phyloP scores from a whole-genome alignment of 805 yeast species.

The Metschnikowia anglica region DNA sequence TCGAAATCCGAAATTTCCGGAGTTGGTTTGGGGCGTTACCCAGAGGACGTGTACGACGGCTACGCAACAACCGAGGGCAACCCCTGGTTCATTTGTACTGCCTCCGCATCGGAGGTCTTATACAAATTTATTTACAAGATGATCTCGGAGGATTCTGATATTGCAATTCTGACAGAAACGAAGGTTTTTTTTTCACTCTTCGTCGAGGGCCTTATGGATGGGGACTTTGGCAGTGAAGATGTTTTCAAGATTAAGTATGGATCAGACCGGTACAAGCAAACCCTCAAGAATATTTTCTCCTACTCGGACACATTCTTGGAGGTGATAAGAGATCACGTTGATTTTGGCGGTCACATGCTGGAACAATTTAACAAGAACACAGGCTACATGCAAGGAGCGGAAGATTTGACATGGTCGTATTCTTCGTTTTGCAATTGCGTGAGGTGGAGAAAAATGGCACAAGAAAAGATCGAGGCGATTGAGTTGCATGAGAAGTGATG shows the following conservation, averaged over 20 bases:
- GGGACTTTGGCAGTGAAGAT: slow-evolving; percentile 12
- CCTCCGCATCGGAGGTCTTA: slow-evolving; percentile 63
- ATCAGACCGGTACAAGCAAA: slow-evolving; percentile 44
- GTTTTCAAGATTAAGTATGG: slow-evolving; percentile 32
- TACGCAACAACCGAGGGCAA: slow-evolving; percentile 71
- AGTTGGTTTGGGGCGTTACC: slow-evolving; percentile 85
- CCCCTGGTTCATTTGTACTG: slow-evolving; percentile 88
- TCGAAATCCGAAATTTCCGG: slow-evolving; percentile 40
- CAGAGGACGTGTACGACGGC: slow-evolving; percentile 89
- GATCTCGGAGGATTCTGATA: slow-evolving; percentile 39
- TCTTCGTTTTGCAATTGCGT: slow-evolving; percentile 70
- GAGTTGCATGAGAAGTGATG: neutral
- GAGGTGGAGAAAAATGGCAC: slow-evolving; percentile 56
- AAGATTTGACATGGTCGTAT: slow-evolving; percentile 87
- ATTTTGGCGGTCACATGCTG: slow-evolving; percentile 67
- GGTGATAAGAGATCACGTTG: slow-evolving; percentile 58
- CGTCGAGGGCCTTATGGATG: slow-evolving; percentile 21
- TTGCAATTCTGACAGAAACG: slow-evolving; percentile 37
- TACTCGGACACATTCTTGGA: slow-evolving; percentile 69
- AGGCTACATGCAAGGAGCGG: slow-evolving; percentile 89
- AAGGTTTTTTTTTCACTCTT: slow-evolving; percentile 35
- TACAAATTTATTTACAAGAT: slow-evolving; percentile 53
- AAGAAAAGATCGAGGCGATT: neutral
- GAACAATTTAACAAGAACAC: slow-evolving; percentile 82
- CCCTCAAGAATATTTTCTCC: slow-evolving; percentile 46